Conservation (phyloP, 2,329 filamentous ascomycete genomes). For the Aspergillus sp. region DNA sequence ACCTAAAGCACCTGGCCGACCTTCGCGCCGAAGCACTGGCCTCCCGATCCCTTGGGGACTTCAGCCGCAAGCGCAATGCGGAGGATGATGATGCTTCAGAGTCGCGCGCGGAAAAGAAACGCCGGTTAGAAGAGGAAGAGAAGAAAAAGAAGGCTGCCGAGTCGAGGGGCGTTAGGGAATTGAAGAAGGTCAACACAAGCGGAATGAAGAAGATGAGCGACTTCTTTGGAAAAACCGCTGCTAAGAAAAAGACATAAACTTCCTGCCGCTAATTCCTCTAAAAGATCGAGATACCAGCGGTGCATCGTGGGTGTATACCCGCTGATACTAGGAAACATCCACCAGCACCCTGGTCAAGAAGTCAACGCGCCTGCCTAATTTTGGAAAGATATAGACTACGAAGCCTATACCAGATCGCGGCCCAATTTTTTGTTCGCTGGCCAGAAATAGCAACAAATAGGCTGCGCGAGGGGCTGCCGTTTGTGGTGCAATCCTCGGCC, state of each 20-base stretch:
- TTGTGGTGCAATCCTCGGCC: neutral
- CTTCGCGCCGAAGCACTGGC: slow-evolving; percentile 71
- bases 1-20: slow-evolving; percentile 65
- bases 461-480: neutral
- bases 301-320: neutral
- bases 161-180: slow-evolving; percentile 72
- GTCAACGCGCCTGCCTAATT: neutral
- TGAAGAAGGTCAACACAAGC: slow-evolving; percentile 85
- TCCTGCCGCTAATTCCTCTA: neutral
- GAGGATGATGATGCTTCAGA: slow-evolving; percentile 46
- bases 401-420: neutral
- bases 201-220: slow-evolving; percentile 98
- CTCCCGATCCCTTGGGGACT: slow-evolving; percentile 57
- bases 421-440: neutral
- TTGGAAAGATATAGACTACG: neutral
- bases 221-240: slow-evolving; percentile 74
- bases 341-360: neutral
- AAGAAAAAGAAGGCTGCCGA: slow-evolving; percentile 74
- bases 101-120: slow-evolving; percentile 73
- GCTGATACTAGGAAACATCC: neutral
- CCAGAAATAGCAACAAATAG: neutral
- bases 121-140: slow-evolving; percentile 85
- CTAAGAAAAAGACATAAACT: slow-evolving; percentile 35
- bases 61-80: slow-evolving; percentile 41
- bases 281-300: neutral